phyloP scores from a whole-genome alignment of 371 early-diverging fungal species.

The Syncephalastrum sp. region DNA sequence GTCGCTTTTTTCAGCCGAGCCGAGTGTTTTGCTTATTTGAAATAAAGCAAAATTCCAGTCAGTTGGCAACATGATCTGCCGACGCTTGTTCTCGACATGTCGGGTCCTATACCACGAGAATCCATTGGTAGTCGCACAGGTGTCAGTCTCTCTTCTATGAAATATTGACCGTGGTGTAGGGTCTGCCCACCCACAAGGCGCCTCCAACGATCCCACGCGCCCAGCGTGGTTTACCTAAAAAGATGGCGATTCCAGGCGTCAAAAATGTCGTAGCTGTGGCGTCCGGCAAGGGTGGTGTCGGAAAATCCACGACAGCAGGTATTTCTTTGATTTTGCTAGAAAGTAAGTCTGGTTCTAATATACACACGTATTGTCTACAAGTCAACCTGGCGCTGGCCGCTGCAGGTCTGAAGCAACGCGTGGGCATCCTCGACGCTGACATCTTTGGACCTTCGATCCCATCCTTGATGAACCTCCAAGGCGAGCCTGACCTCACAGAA shows the following conservation, averaged over 20 bases:
- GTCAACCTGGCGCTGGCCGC: slow-evolving; percentile 82
- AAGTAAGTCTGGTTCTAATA: neutral
- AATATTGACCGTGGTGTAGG: slow-evolving; percentile 21
- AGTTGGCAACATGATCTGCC: slow-evolving; percentile 10
- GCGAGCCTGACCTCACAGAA: slow-evolving; percentile 67
- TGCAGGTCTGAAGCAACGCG: slow-evolving; percentile 55
- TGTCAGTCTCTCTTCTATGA: neutral
- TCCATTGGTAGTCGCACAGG: slow-evolving; percentile 45
- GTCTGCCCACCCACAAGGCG: slow-evolving; percentile 32
- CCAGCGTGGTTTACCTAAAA: slow-evolving; percentile 67
- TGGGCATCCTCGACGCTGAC: slow-evolving; percentile 90
- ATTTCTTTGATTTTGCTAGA: slow-evolving; percentile 1
- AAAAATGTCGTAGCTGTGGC: slow-evolving; percentile 79
- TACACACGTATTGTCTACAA: slow-evolving; percentile 13
- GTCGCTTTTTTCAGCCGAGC: no score
- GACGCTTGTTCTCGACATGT: slow-evolving; percentile 40
- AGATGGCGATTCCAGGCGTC: slow-evolving; percentile 64
- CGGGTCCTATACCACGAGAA: slow-evolving; percentile 51
- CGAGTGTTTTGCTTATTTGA: no score
- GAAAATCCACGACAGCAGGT: slow-evolving; percentile 88
- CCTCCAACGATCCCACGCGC: slow-evolving; percentile 57
- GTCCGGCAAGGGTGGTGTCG: slow-evolving; percentile 91
- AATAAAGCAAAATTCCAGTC: no score
- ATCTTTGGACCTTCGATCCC: slow-evolving; percentile 92
- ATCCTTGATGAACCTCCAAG: slow-evolving; percentile 77